Evolutionary conservation across 176 grass and related monocot genomes (phyloP).

Genomic region (Aegilops tauschii): DNA sequence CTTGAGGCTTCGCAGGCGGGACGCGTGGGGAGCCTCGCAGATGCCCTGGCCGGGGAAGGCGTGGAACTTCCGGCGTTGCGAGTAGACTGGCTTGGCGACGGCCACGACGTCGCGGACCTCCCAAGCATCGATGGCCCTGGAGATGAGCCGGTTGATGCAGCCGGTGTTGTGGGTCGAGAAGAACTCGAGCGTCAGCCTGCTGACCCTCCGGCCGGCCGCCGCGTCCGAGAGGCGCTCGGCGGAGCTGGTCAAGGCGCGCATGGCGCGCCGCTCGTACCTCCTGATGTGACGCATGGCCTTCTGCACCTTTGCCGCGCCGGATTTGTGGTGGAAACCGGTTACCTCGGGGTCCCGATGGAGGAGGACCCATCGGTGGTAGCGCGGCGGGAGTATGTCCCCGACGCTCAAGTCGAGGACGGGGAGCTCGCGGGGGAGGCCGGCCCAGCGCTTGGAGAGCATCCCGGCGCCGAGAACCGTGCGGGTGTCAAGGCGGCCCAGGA

Average conservation of each 20-base stretch:
- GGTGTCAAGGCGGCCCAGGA: not conserved
- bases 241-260: not conserved
- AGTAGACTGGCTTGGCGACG: not conserved
- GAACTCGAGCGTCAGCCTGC: not conserved
- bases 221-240: not conserved
- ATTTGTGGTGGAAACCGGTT: not conserved
- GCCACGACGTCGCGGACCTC: not conserved
- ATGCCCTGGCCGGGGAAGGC: not conserved
- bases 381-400: not conserved
- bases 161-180: not conserved
- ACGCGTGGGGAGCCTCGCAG: not conserved
- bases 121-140: not conserved
- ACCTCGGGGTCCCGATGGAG: not conserved
- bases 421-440: not conserved
- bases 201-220: not conserved
- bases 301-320: not conserved
- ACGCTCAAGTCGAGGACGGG: not conserved
- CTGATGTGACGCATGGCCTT: not conserved
- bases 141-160: not conserved
- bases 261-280: slow-evolving; percentile 17
- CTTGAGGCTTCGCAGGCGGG: not conserved
- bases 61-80: not conserved
- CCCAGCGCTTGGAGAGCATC: not conserved
- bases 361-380: not conserved
- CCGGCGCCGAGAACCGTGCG: not conserved